Evolutionary conservation across 768 basidiomycete genomes (phyloP), one percentile per base, ranked within the genome.

Genomic region (Lentinula sp.): DNA sequence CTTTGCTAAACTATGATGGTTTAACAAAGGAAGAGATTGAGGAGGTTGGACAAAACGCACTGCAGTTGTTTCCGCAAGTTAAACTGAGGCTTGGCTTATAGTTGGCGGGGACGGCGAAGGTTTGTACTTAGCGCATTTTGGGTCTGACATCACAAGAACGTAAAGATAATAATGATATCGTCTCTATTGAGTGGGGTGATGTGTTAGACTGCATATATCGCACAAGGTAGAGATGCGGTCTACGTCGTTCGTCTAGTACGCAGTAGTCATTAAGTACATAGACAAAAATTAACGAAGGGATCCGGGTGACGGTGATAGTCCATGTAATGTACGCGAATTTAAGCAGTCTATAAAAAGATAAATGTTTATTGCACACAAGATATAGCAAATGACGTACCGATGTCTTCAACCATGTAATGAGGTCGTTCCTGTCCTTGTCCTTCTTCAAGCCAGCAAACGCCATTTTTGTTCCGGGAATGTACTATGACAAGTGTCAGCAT

Each of bases 391-490:
- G n/a, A 56, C 55, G 18, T 70, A 91, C 91, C 59, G 83, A 70
- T 56, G 87, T 83, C 80, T 91, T 91, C 68, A 95, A 80, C 72
- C 80, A 85, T 61, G 94, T 85, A 70, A 98, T 83, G 69, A 98
- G 87, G 78, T 98, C 95, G 72, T 86, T 91, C 78, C 95, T 88
- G 74, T 98, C 95, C 83, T 95, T 93, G 9, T 93, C 93, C 85
- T 98, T 98, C 88, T 98, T 98, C 73, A 98, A 78, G 69, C 96
- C 96, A 65, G 95, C 94, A 68, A 97, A 98, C 61, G 95, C 95
- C 95, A 98, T 98, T 81, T 96, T 97, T 55, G 95, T 97, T 52
- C 95, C 95, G 42, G 93, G 93, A 66, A 95, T 95, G 79, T 94
- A 95, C 90, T 92, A 62, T 1, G 49, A 49, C 18, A 15, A 31